Evolutionary conservation across 2,329 filamentous ascomycete genomes (phyloP).

Genomic region (Monilinia fructigena): DNA sequence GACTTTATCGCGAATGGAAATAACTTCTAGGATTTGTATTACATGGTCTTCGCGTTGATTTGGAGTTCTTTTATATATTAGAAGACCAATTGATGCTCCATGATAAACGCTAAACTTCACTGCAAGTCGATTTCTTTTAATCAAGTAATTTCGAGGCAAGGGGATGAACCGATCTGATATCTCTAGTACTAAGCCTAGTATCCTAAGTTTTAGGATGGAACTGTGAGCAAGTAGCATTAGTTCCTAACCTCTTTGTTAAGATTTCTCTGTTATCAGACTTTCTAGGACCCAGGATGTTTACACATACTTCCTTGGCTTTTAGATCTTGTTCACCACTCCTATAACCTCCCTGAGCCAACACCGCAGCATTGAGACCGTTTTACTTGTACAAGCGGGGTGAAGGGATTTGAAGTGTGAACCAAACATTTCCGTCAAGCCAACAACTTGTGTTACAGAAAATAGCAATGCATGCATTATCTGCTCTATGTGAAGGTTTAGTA

Average conservation of each 20-base stretch:
- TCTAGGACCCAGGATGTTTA: constrained; percentile 49
- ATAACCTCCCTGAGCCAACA: constrained; percentile 50
- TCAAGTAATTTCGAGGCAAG: constrained; percentile 54
- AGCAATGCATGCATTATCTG: constrained; percentile 52
- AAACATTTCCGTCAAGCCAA: constrained; percentile 54
- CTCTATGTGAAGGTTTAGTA: constrained; percentile 44
- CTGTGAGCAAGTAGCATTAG: constrained; percentile 47
- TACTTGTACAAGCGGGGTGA: constrained; percentile 53
- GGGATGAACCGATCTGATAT: constrained; percentile 49
- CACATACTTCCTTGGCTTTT: constrained; percentile 55
- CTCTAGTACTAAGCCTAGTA: constrained; percentile 37
- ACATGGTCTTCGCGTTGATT: too few relatives aligned
- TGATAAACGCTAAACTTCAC: constrained; percentile 57
- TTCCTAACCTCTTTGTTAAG: constrained; percentile 38
- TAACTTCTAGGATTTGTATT: too few relatives aligned
- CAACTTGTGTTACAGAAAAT: constrained; percentile 53
- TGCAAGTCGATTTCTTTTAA: constrained; percentile 51
- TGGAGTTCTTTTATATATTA: too few relatives aligned
- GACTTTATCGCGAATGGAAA: too few relatives aligned
- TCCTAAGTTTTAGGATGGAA: constrained; percentile 44
- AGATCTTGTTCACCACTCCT: constrained; percentile 49
- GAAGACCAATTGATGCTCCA: constrained; percentile 42
- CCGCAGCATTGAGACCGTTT: constrained; percentile 49
- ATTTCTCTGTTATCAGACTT: constrained; percentile 44
- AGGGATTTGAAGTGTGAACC: constrained; percentile 56